Conservation (phyloP, 768 basidiomycete species). For the Boletus sp. region DNA sequence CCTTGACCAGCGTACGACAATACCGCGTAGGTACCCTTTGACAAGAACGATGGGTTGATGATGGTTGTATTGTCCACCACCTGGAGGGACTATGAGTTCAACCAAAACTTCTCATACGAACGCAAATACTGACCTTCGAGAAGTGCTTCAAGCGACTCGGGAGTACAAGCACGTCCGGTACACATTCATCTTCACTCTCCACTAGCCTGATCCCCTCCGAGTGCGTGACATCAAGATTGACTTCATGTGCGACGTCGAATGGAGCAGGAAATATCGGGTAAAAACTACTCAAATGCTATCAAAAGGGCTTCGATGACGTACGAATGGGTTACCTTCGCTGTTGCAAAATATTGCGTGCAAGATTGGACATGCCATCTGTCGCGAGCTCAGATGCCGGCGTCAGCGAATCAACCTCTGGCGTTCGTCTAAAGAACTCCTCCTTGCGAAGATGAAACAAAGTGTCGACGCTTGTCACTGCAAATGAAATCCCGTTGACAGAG, state of each 20-base stretch:
- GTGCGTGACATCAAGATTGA: constrained; percentile 90
- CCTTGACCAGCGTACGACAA: constrained; percentile 35
- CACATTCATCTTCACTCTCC: constrained; percentile 38
- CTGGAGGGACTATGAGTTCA: constrained; percentile 37
- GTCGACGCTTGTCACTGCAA: constrained; percentile 83
- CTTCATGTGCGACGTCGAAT: constrained; percentile 64
- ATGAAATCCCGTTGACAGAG: constrained; percentile 76
- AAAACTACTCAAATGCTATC: constrained; percentile 51
- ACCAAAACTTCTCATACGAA: not conserved
- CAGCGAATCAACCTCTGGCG: constrained; percentile 56
- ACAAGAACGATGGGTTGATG: constrained; percentile 84
- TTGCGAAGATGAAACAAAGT: constrained; percentile 84
- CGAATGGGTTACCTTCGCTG: constrained; percentile 67
- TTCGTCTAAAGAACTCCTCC: constrained; percentile 72
- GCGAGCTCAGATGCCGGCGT: constrained; percentile 41
- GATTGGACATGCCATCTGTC: constrained; percentile 73
- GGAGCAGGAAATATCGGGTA: constrained; percentile 94
- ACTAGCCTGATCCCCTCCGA: constrained; percentile 43
- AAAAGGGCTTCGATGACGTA: not conserved
- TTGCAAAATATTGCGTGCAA: constrained; percentile 76
- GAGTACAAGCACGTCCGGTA: constrained; percentile 81
- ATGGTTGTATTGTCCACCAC: constrained; percentile 70
- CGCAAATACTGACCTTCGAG: constrained; percentile 57
- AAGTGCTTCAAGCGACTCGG: constrained; percentile 91
- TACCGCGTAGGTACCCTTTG: constrained; percentile 54